A percentile compares a stretch with the other conserved stretches of the same genome.
These are phyloP conservation scores for Schoenoplectus triqueter DNA, from an alignment of 202 grass and related monocot species.

Conservation along the genomic window DNA sequence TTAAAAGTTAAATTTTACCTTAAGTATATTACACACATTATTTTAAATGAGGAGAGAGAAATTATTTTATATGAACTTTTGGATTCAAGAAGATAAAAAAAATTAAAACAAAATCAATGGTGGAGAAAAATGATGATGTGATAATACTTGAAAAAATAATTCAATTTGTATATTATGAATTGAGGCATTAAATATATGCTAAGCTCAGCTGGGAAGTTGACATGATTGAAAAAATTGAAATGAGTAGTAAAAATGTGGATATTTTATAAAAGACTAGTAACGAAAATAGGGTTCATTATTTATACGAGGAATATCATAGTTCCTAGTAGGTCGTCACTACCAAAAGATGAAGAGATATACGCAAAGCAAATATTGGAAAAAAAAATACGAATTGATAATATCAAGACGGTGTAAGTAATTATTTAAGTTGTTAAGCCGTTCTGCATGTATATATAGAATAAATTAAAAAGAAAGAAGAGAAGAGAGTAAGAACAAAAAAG, in stretches of 20 bases:
- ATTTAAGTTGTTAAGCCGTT: slow-evolving; percentile 22
- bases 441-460: slow-evolving; percentile 4
- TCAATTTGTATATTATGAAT: no score
- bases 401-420: slow-evolving; percentile 4
- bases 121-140: no score
- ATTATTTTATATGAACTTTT: no score
- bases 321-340: slow-evolving; percentile 12
- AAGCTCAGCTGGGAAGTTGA: not conserved
- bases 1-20: no score
- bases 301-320: slow-evolving; percentile 23
- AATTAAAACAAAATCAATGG: no score
- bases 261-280: slow-evolving; percentile 7
- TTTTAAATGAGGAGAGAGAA: no score
- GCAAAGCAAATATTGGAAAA: slow-evolving; percentile 13
- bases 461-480: not conserved
- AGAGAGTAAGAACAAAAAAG: not conserved
- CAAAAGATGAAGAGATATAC: not conserved
- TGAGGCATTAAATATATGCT: not conserved
- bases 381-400: not conserved
- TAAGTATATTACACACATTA: no score
- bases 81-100: no score
- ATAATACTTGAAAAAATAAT: no score
- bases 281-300: not conserved
- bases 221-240: not conserved
- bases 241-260: not conserved